These are phyloP conservation scores for Venustampulla echinocandica DNA, from an alignment of 495 filamentous ascomycete species.

Conservation along the genomic window DNA sequence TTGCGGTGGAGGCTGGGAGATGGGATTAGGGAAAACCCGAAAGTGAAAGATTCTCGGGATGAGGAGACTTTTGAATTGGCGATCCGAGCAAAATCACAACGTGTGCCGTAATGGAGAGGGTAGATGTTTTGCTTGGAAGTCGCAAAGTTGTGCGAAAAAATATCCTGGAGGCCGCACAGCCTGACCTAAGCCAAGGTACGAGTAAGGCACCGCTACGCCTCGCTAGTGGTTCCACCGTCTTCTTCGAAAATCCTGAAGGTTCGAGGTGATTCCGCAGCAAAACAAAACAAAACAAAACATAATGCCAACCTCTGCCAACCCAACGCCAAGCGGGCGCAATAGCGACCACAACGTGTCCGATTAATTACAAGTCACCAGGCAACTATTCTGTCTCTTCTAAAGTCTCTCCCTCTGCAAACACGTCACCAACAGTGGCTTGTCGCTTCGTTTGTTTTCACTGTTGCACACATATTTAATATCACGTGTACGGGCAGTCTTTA, in stretches of 20 bases:
- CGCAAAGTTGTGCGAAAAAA: not conserved
- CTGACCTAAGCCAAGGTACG: not conserved
- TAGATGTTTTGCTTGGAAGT: not conserved
- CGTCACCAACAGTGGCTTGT: too few relatives aligned
- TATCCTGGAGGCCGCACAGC: not conserved
- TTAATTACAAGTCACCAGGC: too few relatives aligned
- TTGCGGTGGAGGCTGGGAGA: not conserved
- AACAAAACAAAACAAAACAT: too few relatives aligned
- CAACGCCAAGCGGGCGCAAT: too few relatives aligned
- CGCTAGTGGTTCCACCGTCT: not conserved
- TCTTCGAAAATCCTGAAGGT: not conserved
- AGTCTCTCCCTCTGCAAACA: too few relatives aligned
- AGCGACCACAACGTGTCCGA: too few relatives aligned
- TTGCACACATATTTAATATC: too few relatives aligned
- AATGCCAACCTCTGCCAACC: too few relatives aligned
- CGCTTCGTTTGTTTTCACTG: too few relatives aligned
- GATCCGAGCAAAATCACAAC: not conserved
- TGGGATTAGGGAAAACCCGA: not conserved
- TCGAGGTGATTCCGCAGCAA: not conserved
- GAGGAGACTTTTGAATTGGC: not conserved
- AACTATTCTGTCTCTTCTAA: too few relatives aligned
- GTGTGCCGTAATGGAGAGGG: not conserved
- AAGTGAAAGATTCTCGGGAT: not conserved
- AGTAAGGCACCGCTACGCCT: not conserved
- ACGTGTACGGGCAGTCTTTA: too few relatives aligned